Percentiles rank a stretch among this genome's conserved stretches.
Evolutionary conservation across 139 green algal genomes (phyloP).

Genomic region (Yamagishiella unicocca): DNA sequence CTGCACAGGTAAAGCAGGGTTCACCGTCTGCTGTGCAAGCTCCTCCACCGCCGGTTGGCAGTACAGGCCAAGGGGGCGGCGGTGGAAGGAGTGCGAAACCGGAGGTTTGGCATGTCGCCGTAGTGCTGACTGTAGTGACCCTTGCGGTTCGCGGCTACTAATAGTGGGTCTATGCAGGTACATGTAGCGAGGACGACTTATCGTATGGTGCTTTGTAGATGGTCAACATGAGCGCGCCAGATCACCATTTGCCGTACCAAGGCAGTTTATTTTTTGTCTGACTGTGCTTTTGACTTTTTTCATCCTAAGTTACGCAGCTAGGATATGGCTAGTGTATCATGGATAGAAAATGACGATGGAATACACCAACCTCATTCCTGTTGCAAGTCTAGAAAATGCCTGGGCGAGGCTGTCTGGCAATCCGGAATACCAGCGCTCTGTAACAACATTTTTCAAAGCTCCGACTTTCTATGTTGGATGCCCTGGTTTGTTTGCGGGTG

Average conservation of each 20-base stretch:
- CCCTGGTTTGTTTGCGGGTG: background rate
- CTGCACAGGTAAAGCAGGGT: too few species aligned
- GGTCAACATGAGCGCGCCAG: too few species aligned
- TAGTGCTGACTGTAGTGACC: background rate
- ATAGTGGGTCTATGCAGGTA: too few species aligned
- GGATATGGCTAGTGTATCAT: background rate
- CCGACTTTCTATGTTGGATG: background rate
- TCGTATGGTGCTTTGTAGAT: too few species aligned
- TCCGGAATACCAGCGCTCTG: slow-evolving; percentile 7
- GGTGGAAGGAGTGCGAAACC: background rate
- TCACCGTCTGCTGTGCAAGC: too few species aligned
- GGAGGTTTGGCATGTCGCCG: background rate
- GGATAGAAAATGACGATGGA: background rate
- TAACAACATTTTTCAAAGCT: slow-evolving; percentile 16
- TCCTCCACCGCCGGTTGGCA: background rate
- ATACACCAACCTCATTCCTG: background rate
- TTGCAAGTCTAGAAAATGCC: background rate
- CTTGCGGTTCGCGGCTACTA: too few species aligned
- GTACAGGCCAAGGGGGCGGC: background rate
- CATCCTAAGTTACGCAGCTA: background rate
- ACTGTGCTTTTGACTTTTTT: background rate
- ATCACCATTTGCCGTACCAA: background rate
- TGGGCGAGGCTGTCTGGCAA: background rate
- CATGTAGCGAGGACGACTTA: too few species aligned
- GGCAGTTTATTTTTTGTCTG: background rate